Percentiles rank a stretch among this genome's conserved stretches.
Evolutionary conservation across 495 filamentous ascomycete genomes (phyloP).

Genomic region (Haplographium delicatum): DNA sequence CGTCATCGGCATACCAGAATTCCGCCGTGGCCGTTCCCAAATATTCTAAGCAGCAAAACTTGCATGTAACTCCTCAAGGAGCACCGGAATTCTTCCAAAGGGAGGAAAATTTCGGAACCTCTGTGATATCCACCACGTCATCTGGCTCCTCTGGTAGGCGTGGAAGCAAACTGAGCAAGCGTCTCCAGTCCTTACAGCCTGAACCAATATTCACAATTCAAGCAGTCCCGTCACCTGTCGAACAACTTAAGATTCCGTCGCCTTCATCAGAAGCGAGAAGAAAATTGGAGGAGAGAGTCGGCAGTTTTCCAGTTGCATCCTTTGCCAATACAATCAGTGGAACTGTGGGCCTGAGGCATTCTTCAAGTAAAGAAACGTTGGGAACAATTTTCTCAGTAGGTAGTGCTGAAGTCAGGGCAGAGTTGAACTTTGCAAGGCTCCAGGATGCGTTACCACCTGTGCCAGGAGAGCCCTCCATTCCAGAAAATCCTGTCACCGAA

Average conservation of each 20-base stretch:
- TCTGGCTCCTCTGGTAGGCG: neutral
- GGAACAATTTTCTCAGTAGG: constrained; percentile 25
- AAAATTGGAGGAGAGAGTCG: constrained; percentile 11
- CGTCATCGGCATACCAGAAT: no score
- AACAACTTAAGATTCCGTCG: constrained; percentile 7
- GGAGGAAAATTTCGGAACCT: neutral
- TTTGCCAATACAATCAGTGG: constrained; percentile 18
- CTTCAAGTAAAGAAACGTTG: constrained; percentile 19
- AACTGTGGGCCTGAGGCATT: neutral
- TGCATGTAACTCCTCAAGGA: no score
- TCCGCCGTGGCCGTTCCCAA: no score
- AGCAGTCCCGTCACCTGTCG: constrained; percentile 5
- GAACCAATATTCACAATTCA: constrained; percentile 12
- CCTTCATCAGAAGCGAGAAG: constrained; percentile 6
- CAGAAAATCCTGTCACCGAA: neutral
- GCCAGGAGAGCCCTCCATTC: constrained; percentile 8
- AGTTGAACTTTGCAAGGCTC: constrained; percentile 13
- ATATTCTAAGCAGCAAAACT: no score
- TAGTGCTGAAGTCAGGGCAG: constrained; percentile 18
- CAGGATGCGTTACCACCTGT: constrained; percentile 15
- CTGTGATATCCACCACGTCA: neutral
- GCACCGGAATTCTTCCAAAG: no score
- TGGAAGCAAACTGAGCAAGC: neutral
- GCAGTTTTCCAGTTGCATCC: constrained; percentile 11
- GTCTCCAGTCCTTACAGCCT: neutral